phyloP scores from a whole-genome alignment of 1,284 basidiomycete genomes.

The Malassezia japonica region DNA sequence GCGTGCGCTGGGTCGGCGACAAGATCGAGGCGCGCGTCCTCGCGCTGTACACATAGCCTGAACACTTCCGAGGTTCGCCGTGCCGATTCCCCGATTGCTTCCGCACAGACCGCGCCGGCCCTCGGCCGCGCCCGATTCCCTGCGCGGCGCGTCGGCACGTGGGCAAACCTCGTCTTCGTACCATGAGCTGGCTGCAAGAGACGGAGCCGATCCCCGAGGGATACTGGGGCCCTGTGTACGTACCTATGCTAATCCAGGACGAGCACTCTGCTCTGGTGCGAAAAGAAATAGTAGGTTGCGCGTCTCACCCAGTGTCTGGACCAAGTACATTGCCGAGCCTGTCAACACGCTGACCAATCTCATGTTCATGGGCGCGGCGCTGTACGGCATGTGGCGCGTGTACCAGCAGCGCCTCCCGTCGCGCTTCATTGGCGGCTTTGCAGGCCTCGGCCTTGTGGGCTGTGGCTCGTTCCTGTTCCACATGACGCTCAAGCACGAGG shows the following conservation, averaged over 20 bases:
- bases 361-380: conserved; percentile 49
- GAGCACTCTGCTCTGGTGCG: conserved; percentile 41
- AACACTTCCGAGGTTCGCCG: too few species aligned
- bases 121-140: background rate
- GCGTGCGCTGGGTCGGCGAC: conserved; percentile 38
- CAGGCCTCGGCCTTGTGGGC: conserved; percentile 32
- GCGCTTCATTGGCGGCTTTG: conserved; percentile 26
- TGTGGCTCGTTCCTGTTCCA: conserved; percentile 40
- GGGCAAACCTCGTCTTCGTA: too few species aligned
- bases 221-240: conserved; percentile 32
- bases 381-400: conserved; percentile 43
- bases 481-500: conserved; percentile 38
- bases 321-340: conserved; percentile 39
- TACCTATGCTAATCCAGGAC: conserved; percentile 18
- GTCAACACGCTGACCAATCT: conserved; percentile 50
- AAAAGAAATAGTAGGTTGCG: conserved; percentile 10
- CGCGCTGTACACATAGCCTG: conserved; percentile 24
- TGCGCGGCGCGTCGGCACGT: background rate
- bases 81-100: too few species aligned
- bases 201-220: conserved; percentile 18
- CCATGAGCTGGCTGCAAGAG: conserved; percentile 13
- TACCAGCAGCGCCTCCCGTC: conserved; percentile 22
- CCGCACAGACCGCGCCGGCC: background rate
- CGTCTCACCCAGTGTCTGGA: conserved; percentile 14
- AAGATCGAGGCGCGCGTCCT: conserved; percentile 44